phyloP scores from a whole-genome alignment of 768 basidiomycete genomes.

The Hysterangium stoloniferum region DNA sequence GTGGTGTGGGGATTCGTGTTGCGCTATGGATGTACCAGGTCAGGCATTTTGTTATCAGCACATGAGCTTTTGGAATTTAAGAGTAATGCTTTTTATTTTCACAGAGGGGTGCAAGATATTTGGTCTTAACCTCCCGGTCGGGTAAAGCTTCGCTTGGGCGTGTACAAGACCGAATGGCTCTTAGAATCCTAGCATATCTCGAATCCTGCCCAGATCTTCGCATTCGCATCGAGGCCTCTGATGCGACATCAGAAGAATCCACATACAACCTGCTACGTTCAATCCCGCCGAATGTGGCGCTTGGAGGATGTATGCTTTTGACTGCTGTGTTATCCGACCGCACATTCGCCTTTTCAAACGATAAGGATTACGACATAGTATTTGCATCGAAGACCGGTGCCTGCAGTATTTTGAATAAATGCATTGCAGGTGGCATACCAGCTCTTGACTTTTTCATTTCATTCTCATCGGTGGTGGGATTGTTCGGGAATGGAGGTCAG shows the following conservation, averaged over 20 bases:
- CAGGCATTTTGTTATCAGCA: conserved; percentile 4
- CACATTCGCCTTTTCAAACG: conserved; percentile 23
- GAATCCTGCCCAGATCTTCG: conserved; percentile 21
- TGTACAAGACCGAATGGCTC: conserved; percentile 19
- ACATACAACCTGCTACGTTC: conserved; percentile 18
- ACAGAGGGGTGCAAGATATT: conserved; percentile 29
- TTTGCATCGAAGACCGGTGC: conserved; percentile 25
- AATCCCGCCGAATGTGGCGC: conserved; percentile 16
- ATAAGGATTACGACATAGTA: conserved; percentile 22
- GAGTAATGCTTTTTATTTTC: not conserved
- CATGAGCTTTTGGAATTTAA: not conserved
- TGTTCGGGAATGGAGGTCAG: conserved; percentile 31
- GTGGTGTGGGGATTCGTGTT: conserved; percentile 30
- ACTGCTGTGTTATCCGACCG: conserved; percentile 26
- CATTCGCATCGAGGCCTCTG: conserved; percentile 24
- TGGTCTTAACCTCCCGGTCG: conserved; percentile 31
- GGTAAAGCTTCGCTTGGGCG: conserved; percentile 21
- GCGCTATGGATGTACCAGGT: conserved; percentile 39
- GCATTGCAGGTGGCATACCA: conserved; percentile 17
- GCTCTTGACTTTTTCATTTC: conserved; percentile 29
- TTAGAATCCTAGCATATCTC: conserved; percentile 24
- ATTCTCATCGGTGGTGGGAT: conserved; percentile 25
- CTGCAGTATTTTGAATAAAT: conserved; percentile 20
- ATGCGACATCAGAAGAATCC: conserved; percentile 22
- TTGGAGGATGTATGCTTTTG: conserved; percentile 29